Percentiles rank a stretch among this genome's conserved stretches.
Conservation (phyloP, 2,329 filamentous ascomycete species). For the Fusarium dimerum region DNA sequence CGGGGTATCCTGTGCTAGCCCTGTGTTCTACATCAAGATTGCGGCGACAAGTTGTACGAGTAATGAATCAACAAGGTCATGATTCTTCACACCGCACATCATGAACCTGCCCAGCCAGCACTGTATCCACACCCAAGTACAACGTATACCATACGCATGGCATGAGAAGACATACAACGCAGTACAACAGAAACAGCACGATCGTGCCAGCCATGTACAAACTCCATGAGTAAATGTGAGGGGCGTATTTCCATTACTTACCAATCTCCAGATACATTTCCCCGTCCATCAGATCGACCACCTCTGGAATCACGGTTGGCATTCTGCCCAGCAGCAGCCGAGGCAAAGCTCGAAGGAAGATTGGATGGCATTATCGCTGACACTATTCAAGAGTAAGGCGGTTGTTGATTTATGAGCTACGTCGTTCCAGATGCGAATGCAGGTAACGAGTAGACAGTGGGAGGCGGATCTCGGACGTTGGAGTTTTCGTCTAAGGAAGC, state of each 20-base stretch:
- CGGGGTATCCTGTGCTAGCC: neutral
- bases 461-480: neutral
- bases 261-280: constrained; percentile 68
- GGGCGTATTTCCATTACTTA: constrained; percentile 47
- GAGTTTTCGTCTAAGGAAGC: neutral
- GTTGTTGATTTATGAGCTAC: constrained; percentile 4
- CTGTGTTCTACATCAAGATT: neutral
- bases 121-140: constrained; percentile 4
- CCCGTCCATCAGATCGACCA: constrained; percentile 59
- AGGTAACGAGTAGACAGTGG: constrained; percentile 14
- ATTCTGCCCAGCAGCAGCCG: constrained; percentile 76
- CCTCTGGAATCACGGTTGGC: constrained; percentile 59
- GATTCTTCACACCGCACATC: constrained; percentile 6
- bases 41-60: constrained; percentile 1
- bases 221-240: constrained; percentile 3
- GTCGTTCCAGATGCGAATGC: constrained; percentile 20
- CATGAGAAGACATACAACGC: constrained; percentile 17
- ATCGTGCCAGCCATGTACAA: constrained; percentile 5
- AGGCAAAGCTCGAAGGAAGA: constrained; percentile 81
- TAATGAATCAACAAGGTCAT: neutral
- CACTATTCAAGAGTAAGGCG: constrained; percentile 15
- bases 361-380: constrained; percentile 64
- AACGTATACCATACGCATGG: constrained; percentile 10
- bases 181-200: constrained; percentile 18
- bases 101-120: constrained; percentile 8